Evolutionary conservation across 306 rosid genomes (phyloP).

Genomic region (Quillaja saponaria): DNA sequence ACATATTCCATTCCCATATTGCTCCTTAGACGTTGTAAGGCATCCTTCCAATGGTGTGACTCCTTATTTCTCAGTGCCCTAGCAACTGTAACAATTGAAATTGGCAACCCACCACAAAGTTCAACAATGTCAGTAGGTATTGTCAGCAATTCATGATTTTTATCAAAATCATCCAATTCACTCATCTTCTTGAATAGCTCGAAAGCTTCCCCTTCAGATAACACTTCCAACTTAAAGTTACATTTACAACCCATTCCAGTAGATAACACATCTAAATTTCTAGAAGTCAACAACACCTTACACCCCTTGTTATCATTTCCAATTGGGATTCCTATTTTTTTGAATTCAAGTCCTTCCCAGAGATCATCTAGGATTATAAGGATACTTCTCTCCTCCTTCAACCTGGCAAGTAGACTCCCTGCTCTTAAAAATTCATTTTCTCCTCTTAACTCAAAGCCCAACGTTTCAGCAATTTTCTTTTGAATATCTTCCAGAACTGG

Average conservation of each 20-base stretch:
- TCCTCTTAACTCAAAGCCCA: no score
- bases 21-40: background rate
- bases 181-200: background rate
- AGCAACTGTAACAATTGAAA: constrained; percentile 5
- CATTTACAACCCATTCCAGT: background rate
- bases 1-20: background rate
- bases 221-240: background rate
- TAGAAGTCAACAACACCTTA: background rate
- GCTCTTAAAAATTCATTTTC: no score
- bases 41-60: background rate
- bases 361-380: no score
- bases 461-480: no score
- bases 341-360: background rate
- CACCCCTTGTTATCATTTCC: constrained; percentile 4
- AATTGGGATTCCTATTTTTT: background rate
- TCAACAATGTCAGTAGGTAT: background rate
- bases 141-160: background rate
- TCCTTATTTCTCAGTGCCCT: constrained; percentile 5
- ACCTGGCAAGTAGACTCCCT: no score
- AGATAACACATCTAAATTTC: background rate
- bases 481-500: no score
- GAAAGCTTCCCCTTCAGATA: background rate
- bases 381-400: no score
- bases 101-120: constrained; percentile 1
- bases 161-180: background rate